Evolutionary conservation across 495 filamentous ascomycete species (phyloP), one percentile per base, ranked within the genome.

Genomic region (Thermothielavioides terrestris): DNA sequence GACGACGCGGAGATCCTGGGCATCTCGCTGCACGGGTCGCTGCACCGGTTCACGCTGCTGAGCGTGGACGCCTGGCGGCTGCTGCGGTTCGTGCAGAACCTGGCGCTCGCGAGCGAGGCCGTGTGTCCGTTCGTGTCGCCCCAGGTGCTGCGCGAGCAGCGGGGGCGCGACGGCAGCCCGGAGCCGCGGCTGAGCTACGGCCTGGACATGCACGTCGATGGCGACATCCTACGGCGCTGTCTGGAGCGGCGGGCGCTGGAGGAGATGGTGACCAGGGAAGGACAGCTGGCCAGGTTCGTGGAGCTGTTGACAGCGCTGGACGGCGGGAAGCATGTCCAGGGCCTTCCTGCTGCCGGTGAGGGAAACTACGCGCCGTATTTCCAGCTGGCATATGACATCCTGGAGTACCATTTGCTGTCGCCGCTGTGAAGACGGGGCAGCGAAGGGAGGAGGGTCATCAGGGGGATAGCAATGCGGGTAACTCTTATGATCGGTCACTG

Each of bases 131-230:
- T 53, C 38, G 5, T 41, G 38, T 14, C 38, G 38, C 21, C 22
- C 2, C 2, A 26, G 38, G 10, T 12, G 25, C 44, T 15, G 4
- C 20, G 48, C 1, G 47, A 48, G 4, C 34, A 64, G 14, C 34
- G 25, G 17, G 17, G 2, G 31, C 18, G 40, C 30, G 11, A 35
- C 2, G 38, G 20, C 3, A 26, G 58, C 54, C 49, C 52, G 1
- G 67, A 71, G 42, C 65, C 67, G 12, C 37, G 20, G 23, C 7
- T 46, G n/a, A 54, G 52, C 17, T 56, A 49, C 5, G 69, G 61
- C 34, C 51, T 59, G 20, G 68, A 70, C 35, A 80, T 77, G 74
- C 82, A 86, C 22, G 67, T 89, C 7, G 77, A 89, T 53, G 84
- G 85, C 0, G 82, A 86, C 53, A 72, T 86, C 15, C 62, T 89